Evolutionary conservation across 495 filamentous ascomycete genomes (phyloP), one percentile per base, ranked within the genome.

Genomic region (Durotheca rogersii): DNA sequence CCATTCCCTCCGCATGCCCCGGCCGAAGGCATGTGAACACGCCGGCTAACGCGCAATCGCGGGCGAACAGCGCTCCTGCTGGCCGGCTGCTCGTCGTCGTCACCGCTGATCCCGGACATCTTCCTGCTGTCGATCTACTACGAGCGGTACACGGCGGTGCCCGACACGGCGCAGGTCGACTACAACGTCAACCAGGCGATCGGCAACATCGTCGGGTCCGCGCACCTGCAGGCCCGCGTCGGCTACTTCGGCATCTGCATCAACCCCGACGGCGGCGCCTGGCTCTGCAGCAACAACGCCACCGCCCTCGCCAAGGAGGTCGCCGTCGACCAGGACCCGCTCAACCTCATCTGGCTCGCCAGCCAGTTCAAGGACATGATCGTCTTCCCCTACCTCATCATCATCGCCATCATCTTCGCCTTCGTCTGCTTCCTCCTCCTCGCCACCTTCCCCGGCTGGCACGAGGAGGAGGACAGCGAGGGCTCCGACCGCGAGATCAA

Each of bases 391-490:
- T 89, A 89, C 61, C 68, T 90, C 3, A 74, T 90, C 52, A 90
- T 91, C 74, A 84, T 89, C 61, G 87, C 87, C 41, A 88, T 90
- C 53, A 83, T 89, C 60, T 83, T 91, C 55, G 87, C 87, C 47
- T 86, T 89, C 66, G 73, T 91, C 51, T 84, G 80, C 59, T 79
- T 90, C 61, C 69, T 89, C 40, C 74, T 90, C 12, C 77, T 91
- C 14, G 85, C 86, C 11, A 90, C 86, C 7, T 89, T 90, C 71
- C 87, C 87, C 12, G 86, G 86, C 53, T 90, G 87, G 79, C 87
- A 89, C 69, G 83, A 88, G 67, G 83, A 86, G 61, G 76, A 79
- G 43, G 83, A 86, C 69, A 74, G 67, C 21, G 71, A 72, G 23
- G 86, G 85, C 5, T 79, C 76, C 36, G 82, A 85, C 67, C 76